phyloP scores from a whole-genome alignment of 179 eudicot genomes.

The Beta macrorhiza region DNA sequence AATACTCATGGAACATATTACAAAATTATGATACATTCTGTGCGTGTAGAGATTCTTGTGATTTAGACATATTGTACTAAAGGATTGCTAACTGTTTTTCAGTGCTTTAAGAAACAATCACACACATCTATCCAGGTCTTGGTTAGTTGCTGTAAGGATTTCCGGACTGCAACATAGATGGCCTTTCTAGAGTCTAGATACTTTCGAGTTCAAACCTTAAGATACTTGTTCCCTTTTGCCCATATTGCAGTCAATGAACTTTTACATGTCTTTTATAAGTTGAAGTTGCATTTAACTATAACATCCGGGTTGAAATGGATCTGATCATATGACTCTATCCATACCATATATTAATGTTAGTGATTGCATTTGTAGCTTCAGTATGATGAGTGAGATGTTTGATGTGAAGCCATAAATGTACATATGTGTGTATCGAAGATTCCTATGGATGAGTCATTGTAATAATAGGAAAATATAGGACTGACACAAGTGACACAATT shows the following conservation, averaged over 20 bases:
- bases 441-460: not conserved
- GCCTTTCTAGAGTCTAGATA: not conserved
- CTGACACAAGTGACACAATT: not conserved
- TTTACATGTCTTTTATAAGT: not conserved
- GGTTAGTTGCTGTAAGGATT: not conserved
- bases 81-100: not conserved
- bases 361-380: not conserved
- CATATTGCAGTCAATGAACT: not conserved
- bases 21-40: not conserved
- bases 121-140: not conserved
- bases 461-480: not conserved
- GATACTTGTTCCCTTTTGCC: not conserved
- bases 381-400: not conserved
- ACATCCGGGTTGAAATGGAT: too few species aligned
- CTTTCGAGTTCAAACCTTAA: not conserved
- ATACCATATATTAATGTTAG: conserved; percentile 5
- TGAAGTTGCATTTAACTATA: not conserved
- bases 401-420: not conserved
- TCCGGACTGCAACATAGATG: not conserved
- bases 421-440: not conserved
- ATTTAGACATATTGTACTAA: not conserved
- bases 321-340: not conserved
- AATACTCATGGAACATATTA: not conserved
- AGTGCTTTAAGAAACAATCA: not conserved
- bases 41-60: not conserved